These are phyloP conservation scores for Trifolium subterraneum DNA, from an alignment of 306 rosid genomes.

Conservation along the genomic window DNA sequence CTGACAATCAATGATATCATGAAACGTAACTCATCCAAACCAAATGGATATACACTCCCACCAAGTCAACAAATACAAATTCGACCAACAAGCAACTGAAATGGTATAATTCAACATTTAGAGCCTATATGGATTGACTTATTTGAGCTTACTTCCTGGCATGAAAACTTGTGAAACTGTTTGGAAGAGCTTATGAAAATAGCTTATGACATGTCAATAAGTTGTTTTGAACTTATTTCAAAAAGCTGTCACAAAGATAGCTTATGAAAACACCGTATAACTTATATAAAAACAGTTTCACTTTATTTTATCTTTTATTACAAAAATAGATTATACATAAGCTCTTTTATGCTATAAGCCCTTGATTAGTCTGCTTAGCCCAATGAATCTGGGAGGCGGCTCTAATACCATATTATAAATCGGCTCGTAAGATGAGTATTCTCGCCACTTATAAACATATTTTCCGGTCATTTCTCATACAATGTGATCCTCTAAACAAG, in stretches of 20 bases:
- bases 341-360: not conserved
- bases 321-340: too few relatives aligned
- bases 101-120: not conserved
- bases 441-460: too few relatives aligned
- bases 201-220: not conserved
- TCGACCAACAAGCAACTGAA: not conserved
- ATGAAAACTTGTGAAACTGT: not conserved
- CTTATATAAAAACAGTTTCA: not conserved
- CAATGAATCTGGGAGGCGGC: too few relatives aligned
- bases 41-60: constrained; percentile 24
- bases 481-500: too few relatives aligned
- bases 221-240: not conserved
- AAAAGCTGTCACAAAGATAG: too few relatives aligned
- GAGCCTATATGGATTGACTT: not conserved
- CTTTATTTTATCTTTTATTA: not conserved
- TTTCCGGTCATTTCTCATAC: too few relatives aligned
- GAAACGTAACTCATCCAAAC: constrained; percentile 8
- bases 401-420: too few relatives aligned
- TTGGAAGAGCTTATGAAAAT: not conserved
- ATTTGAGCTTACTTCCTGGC: not conserved
- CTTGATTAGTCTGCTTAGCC: not conserved
- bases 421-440: too few relatives aligned
- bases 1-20: constrained; percentile 21
- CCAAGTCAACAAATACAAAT: not conserved
- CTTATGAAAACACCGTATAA: not conserved